Base-by-base conservation (phyloP, 2,329 filamentous ascomycete species). In the Xenosphaeropsis pyriputrescens region DNA sequence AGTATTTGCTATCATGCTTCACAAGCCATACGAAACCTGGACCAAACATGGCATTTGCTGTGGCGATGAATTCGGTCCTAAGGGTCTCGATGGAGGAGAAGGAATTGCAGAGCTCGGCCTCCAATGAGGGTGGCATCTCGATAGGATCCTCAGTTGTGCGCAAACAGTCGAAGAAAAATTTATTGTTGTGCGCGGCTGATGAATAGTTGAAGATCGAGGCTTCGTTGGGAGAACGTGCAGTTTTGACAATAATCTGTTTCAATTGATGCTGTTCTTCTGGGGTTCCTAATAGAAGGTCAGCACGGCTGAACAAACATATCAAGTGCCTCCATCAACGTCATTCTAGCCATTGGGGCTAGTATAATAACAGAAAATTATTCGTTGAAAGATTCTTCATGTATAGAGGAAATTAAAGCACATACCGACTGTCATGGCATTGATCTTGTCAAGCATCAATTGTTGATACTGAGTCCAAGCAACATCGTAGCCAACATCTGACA, bases 11-110 rank as follows among this genome's bases (percentile, higher is more conserved):
- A 17, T 65, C 54, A 32, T 43, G 42, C 49, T 65, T 66, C 52
- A 95, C 83, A 43, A 98, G 78, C 91, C 91, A 98, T 55, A 96
- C 82, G 62, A 93, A 96, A 46, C 91, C 91, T 0, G 89, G 88
- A 39, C 89, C 91, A 64, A 98, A 96, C 86, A 96, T 95, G 63
- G 77, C 72, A 47, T 75, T 69, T 41, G 89, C 89, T 31, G 81
- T 93, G 46, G 78, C 66, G 53, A 91, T 60, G 60, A 98, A 77
- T 56, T 91, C 83, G 49, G 70, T 68, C 55, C 77, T 77, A 41
- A 98, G 75, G 19, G 82, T 88, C 46, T 93, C 81, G 50, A 93
- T 65, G 50, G 79, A 85, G 54, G 81, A 80, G 65, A 94, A 96
- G 51, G 75, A 75, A 47, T 65, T 62, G 50, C 72, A 65, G 49